These are phyloP conservation scores for Eucalyptus sideroxylon DNA, from an alignment of 345 rosid genomes.

Conservation along the genomic window DNA sequence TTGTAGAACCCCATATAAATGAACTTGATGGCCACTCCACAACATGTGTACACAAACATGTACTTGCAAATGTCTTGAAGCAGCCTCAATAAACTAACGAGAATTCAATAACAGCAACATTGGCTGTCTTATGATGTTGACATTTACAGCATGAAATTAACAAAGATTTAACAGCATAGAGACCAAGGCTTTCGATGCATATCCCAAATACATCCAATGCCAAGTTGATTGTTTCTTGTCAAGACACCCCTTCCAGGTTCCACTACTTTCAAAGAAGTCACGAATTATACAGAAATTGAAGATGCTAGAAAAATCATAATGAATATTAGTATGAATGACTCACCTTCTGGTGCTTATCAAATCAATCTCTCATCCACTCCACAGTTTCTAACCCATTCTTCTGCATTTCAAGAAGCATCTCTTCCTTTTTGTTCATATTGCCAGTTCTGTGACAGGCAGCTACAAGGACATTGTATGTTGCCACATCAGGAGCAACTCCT, in stretches of 20 bases:
- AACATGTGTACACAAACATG: background rate
- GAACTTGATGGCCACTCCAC: background rate
- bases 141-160: background rate
- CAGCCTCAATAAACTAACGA: background rate
- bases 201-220: background rate
- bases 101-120: background rate
- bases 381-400: background rate
- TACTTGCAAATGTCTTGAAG: background rate
- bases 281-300: background rate
- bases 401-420: constrained; percentile 25
- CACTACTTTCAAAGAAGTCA: background rate
- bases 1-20: background rate
- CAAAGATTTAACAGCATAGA: background rate
- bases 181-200: background rate
- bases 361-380: background rate
- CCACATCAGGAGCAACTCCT: constrained; percentile 16
- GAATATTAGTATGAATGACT: background rate
- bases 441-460: constrained; percentile 19
- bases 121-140: background rate
- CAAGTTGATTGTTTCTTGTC: background rate
- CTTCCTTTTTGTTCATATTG: constrained; percentile 5
- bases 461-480: constrained; percentile 31
- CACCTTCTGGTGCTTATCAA: background rate
- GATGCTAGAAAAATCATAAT: background rate
- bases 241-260: background rate